Evolutionary conservation across 805 yeast genomes (phyloP).

Genomic region (Schizosaccharomyces osmophilus): DNA sequence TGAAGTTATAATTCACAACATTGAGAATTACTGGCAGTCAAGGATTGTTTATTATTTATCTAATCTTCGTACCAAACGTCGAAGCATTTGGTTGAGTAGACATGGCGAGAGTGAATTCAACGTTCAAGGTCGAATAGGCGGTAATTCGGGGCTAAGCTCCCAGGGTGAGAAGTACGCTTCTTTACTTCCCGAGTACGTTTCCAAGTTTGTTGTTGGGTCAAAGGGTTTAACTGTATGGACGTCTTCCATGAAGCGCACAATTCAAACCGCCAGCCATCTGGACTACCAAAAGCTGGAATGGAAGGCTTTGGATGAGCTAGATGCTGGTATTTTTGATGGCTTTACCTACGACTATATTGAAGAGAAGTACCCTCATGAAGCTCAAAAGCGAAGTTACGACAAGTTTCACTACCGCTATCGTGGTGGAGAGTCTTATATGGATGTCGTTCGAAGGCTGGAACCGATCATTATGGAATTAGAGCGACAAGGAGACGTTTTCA

Average conservation of each 20-base stretch:
- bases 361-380: constrained; percentile 68
- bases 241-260: constrained; percentile 71
- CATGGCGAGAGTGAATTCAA: constrained; percentile 91
- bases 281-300: constrained; percentile 68
- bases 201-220: constrained; percentile 27
- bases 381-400: constrained; percentile 83
- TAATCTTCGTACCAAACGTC: constrained; percentile 82
- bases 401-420: constrained; percentile 82
- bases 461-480: constrained; percentile 97
- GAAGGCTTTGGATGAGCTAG: constrained; percentile 93
- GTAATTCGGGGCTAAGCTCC: constrained; percentile 65
- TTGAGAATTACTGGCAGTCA: constrained; percentile 70
- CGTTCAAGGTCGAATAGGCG: constrained; percentile 85
- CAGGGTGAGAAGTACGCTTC: constrained; percentile 67
- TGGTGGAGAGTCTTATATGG: constrained; percentile 93
- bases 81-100: constrained; percentile 78
- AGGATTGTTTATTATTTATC: constrained; percentile 85
- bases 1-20: constrained; percentile 67
- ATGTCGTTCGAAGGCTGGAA: constrained; percentile 79
- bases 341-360: constrained; percentile 88
- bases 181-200: constrained; percentile 55
- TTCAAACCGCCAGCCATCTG: constrained; percentile 66
- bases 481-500: constrained; percentile 83
- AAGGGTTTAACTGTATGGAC: constrained; percentile 77
- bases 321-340: constrained; percentile 95